Evolutionary conservation across 345 rosid species (phyloP), one percentile per base, ranked within the genome.

Genomic region (Excoecaria agallocha): DNA sequence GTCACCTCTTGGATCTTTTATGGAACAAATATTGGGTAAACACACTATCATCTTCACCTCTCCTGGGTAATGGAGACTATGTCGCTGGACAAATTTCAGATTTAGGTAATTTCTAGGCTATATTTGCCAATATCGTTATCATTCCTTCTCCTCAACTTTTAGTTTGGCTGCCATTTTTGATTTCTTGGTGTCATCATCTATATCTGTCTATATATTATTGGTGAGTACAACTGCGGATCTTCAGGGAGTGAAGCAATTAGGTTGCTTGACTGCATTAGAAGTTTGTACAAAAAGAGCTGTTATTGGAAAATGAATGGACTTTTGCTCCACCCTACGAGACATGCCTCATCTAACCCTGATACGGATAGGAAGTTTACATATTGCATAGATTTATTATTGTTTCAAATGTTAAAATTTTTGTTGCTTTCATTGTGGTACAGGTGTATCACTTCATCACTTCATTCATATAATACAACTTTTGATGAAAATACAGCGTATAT

Each of bases 11-110:
- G 89, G 99, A 93, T 85, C 86, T 94, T 63, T 86, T 94, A 38
- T 94, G 98, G 98, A 94, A 91, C 89, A 94, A 94, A 87, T 94
- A 94, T 76, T 94, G 98, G 96, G 97, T 91, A 68, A 94, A 94
- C 81, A 94, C 98, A 0, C 93, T 94, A 60, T 95, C 99, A 38
- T 96, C 98, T 78, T 96, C 99, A 20, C 96, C 98, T 66, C 90
- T 96, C 64, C 85, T 96, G 84, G 99, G 98, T 65, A 96, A 89
- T 80, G 98, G 97, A 67, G 99, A 96, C 88, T 96, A 93, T 74
- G 97, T 96, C 78, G 98, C 98, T 0, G 99, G 99, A 64, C 99
- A 96, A 81, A 90, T 93, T 77, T 96, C 95, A 25, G 99, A 96
- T 85, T 86, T 96, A 86, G 99, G 99, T 93, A 88, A 86, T 58